Base-by-base conservation (phyloP, 2,329 filamentous ascomycete species). In the Cladosporium sp. region DNA sequence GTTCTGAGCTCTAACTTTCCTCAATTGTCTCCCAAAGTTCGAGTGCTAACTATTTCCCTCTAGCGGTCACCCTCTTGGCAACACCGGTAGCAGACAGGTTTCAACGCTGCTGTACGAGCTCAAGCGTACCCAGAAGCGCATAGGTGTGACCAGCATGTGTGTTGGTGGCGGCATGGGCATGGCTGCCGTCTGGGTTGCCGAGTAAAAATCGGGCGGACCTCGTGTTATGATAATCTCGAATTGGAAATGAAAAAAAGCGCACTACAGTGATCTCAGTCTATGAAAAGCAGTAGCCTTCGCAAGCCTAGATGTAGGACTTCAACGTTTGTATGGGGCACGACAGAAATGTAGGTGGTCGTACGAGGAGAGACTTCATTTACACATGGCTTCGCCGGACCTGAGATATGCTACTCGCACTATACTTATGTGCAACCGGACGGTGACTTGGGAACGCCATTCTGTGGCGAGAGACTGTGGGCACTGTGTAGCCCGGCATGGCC, bases 91-190 rank as follows among this genome's bases (percentile, higher is more conserved):
- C 11, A 86, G 95, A 76, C 95, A 98, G 82, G 91, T 99, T 57
- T 92, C 91, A 75, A 98, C 95, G 12, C 81, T 98, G 74, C 82
- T 98, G 69, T 96, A 93, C 71, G 94, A 98, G 86, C 82, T 98
- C 72, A 90, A 87, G 85, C 85, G 94, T 77, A 95, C 88, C 63
- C 88, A 89, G 66, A 86, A 95, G 85, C 91, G 91, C 85, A 82
- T 98, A 68, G 95, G 95, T 61, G 88, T 97, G 50, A 97, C 92
- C 33, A 94, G 90, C 79, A 98, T 98, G 95, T 99, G 95, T 78
- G 82, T 98, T 59, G 95, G 94, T 61, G 98, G 94, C 2, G 94
- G 93, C 28, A 98, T 98, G 95, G 94, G 94, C 62, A 96, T 97
- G 92, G 93, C 93, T 65, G 92, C 93, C 67, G 90, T 97, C 67